Conservation (phyloP, 164 flowering plant species). For the Protea cynaroides region DNA sequence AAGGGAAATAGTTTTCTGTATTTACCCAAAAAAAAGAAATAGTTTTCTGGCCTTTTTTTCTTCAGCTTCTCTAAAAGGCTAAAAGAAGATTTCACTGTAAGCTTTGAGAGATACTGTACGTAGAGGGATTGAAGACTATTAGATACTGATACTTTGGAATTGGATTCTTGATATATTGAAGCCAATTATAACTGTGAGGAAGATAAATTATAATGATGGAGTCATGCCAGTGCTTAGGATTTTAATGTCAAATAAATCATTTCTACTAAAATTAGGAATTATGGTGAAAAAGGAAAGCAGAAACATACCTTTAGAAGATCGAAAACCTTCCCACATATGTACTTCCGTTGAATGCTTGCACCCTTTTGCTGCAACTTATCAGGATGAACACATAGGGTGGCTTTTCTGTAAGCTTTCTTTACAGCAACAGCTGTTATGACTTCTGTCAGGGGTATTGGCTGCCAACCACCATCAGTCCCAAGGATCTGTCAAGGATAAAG, state of each 20-base stretch:
- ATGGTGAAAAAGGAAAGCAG: background rate
- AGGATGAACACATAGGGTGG: conserved; percentile 88
- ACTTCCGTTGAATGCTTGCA: conserved; percentile 82
- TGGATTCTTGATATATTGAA: no score
- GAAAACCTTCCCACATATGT: conserved; percentile 89
- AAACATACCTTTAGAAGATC: conserved; percentile 82
- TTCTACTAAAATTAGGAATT: no score
- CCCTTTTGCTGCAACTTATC: conserved; percentile 94
- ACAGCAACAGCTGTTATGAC: conserved; percentile 69
- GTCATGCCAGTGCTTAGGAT: background rate
- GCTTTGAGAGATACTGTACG: no score
- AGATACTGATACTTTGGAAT: no score
- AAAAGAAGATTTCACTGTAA: no score
- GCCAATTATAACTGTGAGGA: no score
- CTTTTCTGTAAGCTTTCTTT: conserved; percentile 85
- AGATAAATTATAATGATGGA: no score
- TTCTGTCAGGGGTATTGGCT: conserved; percentile 74
- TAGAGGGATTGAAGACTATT: no score
- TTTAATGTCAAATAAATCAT: background rate
- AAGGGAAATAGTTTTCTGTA: no score
- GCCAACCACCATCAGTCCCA: conserved; percentile 93
- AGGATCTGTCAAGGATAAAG: conserved; percentile 51
- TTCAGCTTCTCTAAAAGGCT: no score
- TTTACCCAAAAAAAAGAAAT: no score
- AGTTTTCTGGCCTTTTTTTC: no score